Evolutionary conservation across 371 early-diverging fungal genomes (phyloP), one percentile per base, ranked within the genome.

Genomic region (Apophysomyces ossiformis): DNA sequence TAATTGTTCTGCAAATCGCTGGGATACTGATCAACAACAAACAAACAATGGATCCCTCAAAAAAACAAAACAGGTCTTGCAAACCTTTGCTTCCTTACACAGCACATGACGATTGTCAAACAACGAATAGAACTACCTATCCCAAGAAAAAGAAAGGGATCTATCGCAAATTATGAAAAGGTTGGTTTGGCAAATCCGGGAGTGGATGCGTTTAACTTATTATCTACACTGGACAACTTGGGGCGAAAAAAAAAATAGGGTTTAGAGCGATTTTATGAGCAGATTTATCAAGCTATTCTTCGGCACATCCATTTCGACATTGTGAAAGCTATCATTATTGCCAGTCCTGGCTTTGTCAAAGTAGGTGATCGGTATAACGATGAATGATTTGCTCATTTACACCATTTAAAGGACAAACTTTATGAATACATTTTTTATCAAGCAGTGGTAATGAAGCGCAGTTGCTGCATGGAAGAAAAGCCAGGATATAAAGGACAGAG

Each of bases 311-410:
- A 95, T 70, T 95, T 97, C 80, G 87, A 88, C 58, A 84, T 96
- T 60, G 87, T 97, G 61, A 98, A 99, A 73, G 97, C 92, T 13
- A 80, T 98, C 9, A 92, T 99, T 54, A 75, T 99, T 37, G 98
- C 96, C 16, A 94, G 95, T 69, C 98, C 98, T 18, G 99, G 98
- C 8, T 97, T 97, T 78, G 90, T 93, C 15, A 93, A 90, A 85
- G 92, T 90, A 78, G 47, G 68, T 57, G 26, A 13, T 32, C n/a
- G 18, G 32, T 58, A 2, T 15, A 13, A 9, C 2, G 47, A 7
- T n/a, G 16, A 15, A 47, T 5, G 13, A 4, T n/a, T 4, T 1
- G 11, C n/a, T 39, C 2, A 44, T 7, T 46, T 37, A 63, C 46
- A 37, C 16, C 9, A 32, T 35, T 37, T 9, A 38, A 75, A 94